Percentiles rank a stretch among this genome's conserved stretches.
phyloP scores from a whole-genome alignment of 1,284 basidiomycete species.

The Apiotrichum siamense region DNA sequence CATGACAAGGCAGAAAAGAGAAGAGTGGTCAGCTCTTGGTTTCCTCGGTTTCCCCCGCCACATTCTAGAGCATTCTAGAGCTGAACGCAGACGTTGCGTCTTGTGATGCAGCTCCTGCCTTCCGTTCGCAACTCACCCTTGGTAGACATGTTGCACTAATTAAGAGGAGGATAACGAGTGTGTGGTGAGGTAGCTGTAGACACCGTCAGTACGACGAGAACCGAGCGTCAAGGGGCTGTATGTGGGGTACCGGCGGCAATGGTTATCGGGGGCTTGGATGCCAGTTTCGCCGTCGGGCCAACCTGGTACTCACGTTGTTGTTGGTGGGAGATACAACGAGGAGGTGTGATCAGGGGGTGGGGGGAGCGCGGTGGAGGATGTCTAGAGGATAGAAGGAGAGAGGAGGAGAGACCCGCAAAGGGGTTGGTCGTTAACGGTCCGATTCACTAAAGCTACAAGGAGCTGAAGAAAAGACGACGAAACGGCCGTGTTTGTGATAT shows the following conservation, averaged over 20 bases:
- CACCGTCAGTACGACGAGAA: neutral
- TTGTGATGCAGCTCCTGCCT: too few relatives aligned
- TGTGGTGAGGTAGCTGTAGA: neutral
- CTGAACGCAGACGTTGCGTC: too few relatives aligned
- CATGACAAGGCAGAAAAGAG: neutral
- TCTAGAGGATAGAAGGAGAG: constrained; percentile 3
- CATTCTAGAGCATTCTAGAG: too few relatives aligned
- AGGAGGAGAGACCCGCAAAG: constrained; percentile 1
- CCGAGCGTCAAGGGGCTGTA: neutral
- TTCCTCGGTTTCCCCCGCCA: too few relatives aligned
- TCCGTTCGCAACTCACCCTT: constrained; percentile 36
- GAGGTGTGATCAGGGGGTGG: neutral
- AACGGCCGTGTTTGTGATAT: neutral
- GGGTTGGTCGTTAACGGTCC: neutral
- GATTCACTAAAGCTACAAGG: constrained; percentile 19
- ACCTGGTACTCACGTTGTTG: neutral
- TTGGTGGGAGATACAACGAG: neutral
- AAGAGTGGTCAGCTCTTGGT: neutral
- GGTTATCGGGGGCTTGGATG: neutral
- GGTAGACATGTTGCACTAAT: constrained; percentile 40
- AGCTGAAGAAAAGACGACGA: constrained; percentile 13
- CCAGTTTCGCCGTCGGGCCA: neutral
- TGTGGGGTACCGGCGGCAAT: neutral
- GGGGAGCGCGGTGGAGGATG: neutral
- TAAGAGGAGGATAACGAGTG: constrained; percentile 4